Evolutionary conservation across 1,284 basidiomycete species (phyloP), one percentile per base, ranked within the genome.

Genomic region (Sporisorium scitamineum): DNA sequence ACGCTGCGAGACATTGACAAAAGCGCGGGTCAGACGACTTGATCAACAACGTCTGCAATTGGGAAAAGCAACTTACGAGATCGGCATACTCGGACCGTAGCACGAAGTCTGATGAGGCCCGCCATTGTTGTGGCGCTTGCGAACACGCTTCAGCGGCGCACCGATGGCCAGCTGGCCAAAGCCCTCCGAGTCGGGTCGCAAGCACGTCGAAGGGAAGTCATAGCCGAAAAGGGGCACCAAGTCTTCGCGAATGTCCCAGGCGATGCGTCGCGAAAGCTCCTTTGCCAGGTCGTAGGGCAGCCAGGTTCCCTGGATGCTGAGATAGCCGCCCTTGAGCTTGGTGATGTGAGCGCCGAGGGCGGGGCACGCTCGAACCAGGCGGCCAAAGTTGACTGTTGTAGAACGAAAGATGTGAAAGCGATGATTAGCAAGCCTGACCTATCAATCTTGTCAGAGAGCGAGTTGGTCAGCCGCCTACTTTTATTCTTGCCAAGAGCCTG

Each of bases 251-350:
- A 79, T 78, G 37, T 70, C 63, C 61, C 61, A 76, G 6, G 75
- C 78, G 39, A 75, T 72, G n/a, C 77, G 63, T 7, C 78, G 69
- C 22, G 74, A 71, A 6, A 79, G 67, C 54, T 77, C 70, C 26
- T 72, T 68, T 16, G 78, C 75, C 24, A 79, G 41, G 18, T 73
- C 70, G 42, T 65, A 78, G 0, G 78, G 70, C 1, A 79, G 64
- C 78, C 78, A 79, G 2, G 74, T 79, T 18, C 78, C 75, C 18
- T 79, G 78, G 52, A 79, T 79, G 56, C 76, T 79, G 8, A 79
- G 70, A 27, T 78, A 79, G 0, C 78, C 78, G 27, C 78, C 78
- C 32, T 73, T 73, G 44, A 79, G 63, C 55, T 76, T 77, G n/a
- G 68, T 66, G 45, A 79, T 72, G 54, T 71, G 61, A 1, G 67